Evolutionary conservation across 495 filamentous ascomycete species (phyloP).

Genomic region (Lasiosphaeria ovina): DNA sequence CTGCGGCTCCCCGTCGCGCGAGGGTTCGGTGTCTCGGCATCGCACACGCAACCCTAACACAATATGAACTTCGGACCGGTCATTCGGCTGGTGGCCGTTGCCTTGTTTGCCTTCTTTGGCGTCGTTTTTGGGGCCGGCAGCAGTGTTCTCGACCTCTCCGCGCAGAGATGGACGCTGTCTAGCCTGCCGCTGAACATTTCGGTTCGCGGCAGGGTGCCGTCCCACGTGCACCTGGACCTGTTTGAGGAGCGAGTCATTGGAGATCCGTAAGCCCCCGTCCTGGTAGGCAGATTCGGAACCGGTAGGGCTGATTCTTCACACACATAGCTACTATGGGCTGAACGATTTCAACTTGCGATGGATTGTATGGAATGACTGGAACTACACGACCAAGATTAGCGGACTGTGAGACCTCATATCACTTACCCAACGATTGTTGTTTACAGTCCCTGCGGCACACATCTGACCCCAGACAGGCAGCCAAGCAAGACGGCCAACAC

Average conservation of each 20-base stretch:
- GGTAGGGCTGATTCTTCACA: neutral
- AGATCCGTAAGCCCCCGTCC: constrained; percentile 49
- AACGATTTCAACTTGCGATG: constrained; percentile 65
- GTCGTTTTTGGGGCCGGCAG: neutral
- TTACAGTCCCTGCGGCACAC: neutral
- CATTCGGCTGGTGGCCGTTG: neutral
- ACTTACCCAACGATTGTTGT: neutral
- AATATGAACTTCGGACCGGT: neutral
- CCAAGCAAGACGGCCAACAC: constrained; percentile 28
- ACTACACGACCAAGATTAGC: constrained; percentile 53
- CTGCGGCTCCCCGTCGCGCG: too few relatives aligned
- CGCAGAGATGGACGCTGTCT: constrained; percentile 55
- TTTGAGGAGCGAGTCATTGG: constrained; percentile 51
- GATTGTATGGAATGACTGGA: constrained; percentile 62
- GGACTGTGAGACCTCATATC: constrained; percentile 40
- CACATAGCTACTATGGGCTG: constrained; percentile 44
- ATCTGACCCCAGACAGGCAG: constrained; percentile 12
- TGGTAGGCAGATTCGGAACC: neutral
- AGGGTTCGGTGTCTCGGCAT: too few relatives aligned
- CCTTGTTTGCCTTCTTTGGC: neutral
- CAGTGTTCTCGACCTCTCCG: constrained; percentile 51
- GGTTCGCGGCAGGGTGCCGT: constrained; percentile 60
- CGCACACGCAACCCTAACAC: neutral
- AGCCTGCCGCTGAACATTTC: constrained; percentile 52
- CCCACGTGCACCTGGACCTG: constrained; percentile 62